Evolutionary conservation across 2,329 filamentous ascomycete species (phyloP), one percentile per base, ranked within the genome.

Genomic region (Fusarium luffae): DNA sequence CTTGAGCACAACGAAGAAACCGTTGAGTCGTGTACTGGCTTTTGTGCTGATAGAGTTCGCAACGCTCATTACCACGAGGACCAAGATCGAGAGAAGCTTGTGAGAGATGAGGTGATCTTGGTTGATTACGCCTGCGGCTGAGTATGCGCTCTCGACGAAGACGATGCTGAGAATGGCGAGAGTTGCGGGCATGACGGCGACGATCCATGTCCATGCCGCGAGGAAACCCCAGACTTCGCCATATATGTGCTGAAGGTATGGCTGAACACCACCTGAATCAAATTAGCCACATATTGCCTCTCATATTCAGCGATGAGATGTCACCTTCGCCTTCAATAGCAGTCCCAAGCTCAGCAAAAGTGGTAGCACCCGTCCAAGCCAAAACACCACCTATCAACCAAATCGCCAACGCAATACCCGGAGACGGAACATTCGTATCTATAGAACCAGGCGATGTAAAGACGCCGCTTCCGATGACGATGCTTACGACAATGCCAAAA

Each of bases 361-460:
- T 89, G 52, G 81, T 84, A 7, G 88, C 88, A 5, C 89, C 89
- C 1, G 88, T 88, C 89, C 88, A 90, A 1, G 88, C 88, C 23
- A 91, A 79, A 1, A 89, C 74, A 3, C 89, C 88, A 19, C 87
- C 88, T 13, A 90, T 78, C 2, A 89, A 80, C 89, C 89, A 91
- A 10, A 90, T 83, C 4, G 87, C 71, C 37, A 91, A 72, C 3
- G 88, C 86, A 2, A 81, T 80, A 11, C 86, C 88, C 0, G 88
- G 88, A 0, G 88, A 90, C 0, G 88, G 87, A 4, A 90, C 87
- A 68, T 90, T 89, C 18, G 85, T 85, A 71, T 90, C 88, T 62
- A 91, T 88, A 13, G 87, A 84, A 0, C 88, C 87, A 0, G 88
- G 88, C 3, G 88, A 90, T 0, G 89, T 89, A 70, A 91, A 91